phyloP scores from a whole-genome alignment of 192 early-diverging fungal genomes.

The Powellomyces hirtus region DNA sequence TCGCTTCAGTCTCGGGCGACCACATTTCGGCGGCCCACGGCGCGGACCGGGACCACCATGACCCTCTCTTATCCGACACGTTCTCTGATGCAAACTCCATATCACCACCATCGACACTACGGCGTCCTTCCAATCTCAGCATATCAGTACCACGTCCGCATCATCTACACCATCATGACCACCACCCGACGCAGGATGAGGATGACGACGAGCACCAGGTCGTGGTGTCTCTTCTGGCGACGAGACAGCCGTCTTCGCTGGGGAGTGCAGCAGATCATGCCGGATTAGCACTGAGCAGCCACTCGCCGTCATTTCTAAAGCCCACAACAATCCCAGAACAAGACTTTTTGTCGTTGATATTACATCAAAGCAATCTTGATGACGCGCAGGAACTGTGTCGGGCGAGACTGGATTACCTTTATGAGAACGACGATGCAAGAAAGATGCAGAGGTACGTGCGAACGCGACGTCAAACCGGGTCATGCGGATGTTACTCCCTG shows the following conservation, averaged over 20 bases:
- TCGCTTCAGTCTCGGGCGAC: no score
- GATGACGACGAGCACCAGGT: neutral
- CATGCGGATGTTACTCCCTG: no score
- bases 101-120: no score
- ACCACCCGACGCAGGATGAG: no score
- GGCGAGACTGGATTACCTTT: slow-evolving; percentile 23
- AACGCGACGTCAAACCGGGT: neutral
- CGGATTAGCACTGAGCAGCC: neutral
- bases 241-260: neutral
- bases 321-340: slow-evolving; percentile 26
- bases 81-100: no score
- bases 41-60: no score
- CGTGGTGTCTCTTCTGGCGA: slow-evolving; percentile 5
- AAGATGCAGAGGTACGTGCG: slow-evolving; percentile 33
- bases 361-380: slow-evolving; percentile 30
- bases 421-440: slow-evolving; percentile 31
- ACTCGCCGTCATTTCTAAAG: neutral
- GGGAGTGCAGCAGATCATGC: neutral
- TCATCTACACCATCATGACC: no score
- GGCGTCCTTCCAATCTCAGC: no score
- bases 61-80: no score
- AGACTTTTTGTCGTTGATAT: slow-evolving; percentile 31
- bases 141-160: no score
- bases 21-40: no score
- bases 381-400: slow-evolving; percentile 24